Conservation (phyloP, 2,329 filamentous ascomycete species). For the Chrysoporthe deuterocubensis region DNA sequence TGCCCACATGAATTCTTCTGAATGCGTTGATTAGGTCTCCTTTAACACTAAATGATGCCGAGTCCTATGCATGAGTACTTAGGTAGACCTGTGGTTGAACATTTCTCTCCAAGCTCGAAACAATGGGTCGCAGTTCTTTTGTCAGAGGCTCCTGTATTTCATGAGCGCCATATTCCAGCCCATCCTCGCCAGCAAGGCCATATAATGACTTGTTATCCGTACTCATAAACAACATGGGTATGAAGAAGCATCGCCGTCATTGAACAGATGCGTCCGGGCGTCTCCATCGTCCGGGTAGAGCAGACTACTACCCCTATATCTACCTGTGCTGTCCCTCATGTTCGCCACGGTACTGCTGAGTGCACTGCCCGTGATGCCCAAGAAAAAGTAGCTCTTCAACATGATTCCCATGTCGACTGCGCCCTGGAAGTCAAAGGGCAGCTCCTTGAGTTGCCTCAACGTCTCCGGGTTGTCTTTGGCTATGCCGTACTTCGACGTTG, state of each 20-base stretch:
- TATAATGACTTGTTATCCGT: not conserved
- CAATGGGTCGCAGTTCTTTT: no score
- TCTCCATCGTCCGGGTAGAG: conserved; percentile 33
- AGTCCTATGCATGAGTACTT: no score
- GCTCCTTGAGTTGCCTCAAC: conserved; percentile 30
- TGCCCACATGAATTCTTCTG: no score
- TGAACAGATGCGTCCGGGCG: conserved; percentile 37
- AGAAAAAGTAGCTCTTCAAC: conserved; percentile 36
- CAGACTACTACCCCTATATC: conserved; percentile 37
- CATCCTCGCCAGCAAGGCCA: not conserved
- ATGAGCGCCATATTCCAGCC: no score
- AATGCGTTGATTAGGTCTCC: no score
- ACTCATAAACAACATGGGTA: conserved; percentile 38
- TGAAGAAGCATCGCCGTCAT: conserved; percentile 34
- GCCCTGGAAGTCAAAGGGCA: conserved; percentile 39
- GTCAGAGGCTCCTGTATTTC: no score
- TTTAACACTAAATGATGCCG: no score
- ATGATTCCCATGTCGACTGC: conserved; percentile 38
- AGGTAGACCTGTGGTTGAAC: no score
- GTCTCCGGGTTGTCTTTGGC: conserved; percentile 31
- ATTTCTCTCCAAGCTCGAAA: no score
- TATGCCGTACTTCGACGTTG: conserved; percentile 41
- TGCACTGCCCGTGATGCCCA: conserved; percentile 38
- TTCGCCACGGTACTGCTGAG: conserved; percentile 36
- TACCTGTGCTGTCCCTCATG: conserved; percentile 36